These are phyloP conservation scores for Rhododendron henanense DNA, from an alignment of 148 eudicot species.

Conservation along the genomic window DNA sequence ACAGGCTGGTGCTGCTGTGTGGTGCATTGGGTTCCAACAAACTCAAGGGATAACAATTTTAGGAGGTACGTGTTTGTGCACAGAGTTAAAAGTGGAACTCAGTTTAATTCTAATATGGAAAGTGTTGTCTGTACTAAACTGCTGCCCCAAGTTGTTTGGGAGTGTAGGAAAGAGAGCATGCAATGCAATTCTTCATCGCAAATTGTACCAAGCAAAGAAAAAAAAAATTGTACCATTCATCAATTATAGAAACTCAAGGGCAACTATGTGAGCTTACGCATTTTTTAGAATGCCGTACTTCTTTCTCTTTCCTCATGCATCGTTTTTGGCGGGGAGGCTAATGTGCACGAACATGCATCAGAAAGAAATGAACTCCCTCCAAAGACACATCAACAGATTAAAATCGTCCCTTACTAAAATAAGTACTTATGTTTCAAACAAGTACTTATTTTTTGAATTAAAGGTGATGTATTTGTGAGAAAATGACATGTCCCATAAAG, in stretches of 20 bases:
- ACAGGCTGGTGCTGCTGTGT: conserved; percentile 81
- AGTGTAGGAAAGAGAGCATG: neutral
- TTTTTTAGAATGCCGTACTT: neutral
- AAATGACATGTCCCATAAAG: too few species aligned
- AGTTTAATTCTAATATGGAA: neutral
- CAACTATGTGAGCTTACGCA: neutral
- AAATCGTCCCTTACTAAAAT: too few species aligned
- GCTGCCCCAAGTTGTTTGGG: neutral
- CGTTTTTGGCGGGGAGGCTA: neutral
- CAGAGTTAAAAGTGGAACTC: neutral
- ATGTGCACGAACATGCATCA: neutral
- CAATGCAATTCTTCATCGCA: neutral
- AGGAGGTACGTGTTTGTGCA: conserved; percentile 61
- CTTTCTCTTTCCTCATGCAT: neutral
- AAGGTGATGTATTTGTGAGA: too few species aligned
- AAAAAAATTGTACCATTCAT: neutral
- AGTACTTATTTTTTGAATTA: too few species aligned
- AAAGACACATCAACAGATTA: neutral
- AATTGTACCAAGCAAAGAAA: neutral
- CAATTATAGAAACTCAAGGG: neutral
- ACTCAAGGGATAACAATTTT: conserved; percentile 72
- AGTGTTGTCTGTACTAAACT: neutral
- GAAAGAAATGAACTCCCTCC: neutral
- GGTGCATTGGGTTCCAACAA: conserved; percentile 94
- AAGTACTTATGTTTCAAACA: too few species aligned